Evolutionary conservation across 2,329 filamentous ascomycete species (phyloP), one percentile per base, ranked within the genome.

Genomic region (Botrytis tulipae): DNA sequence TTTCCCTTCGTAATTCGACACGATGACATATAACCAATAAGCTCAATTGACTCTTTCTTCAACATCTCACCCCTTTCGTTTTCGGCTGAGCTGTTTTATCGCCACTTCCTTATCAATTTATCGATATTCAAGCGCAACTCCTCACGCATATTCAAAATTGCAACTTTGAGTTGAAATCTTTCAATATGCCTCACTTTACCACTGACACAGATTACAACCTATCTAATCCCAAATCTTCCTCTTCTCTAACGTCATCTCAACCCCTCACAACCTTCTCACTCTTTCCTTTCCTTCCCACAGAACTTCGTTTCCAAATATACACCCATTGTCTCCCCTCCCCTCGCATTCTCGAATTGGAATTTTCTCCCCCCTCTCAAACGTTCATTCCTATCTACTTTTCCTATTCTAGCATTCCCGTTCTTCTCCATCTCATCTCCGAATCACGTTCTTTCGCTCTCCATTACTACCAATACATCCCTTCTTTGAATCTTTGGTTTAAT

Each of bases 381-480:
- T 71, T 32, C 20, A 37, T 71, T 9, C 29, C 57, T 10, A 71
- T 48, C 42, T 62, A 71, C 29, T 44, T 40, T 54, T 29, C 67
- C 25, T 70, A 42, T 25, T 54, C 35, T 48, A 69, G 25, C 51
- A 70, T 59, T 42, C 51, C 51, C 51, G 18, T 59, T 16, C 67
- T 70, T 16, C 67, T 70, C 4, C 67, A 60, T 18, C 51, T 60
- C 46, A 32, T 37, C 18, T 42, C 32, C n/a, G 67, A 70, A 44
- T 70, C 51, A n/a, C 67, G 51, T 54, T 42, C 51, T 20, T 70
- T 57, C 37, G 51, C 67, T 29, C 51, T 70, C 18, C 22, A 51
- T n/a, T 40, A 51, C 35, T 69, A 69, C 48, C 46, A 70, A n/a
- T 60, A 70, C 51, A 40, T 44, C n/a, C 20, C 7, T 3, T 35